phyloP scores from a whole-genome alignment of 1,284 basidiomycete genomes.

The Cystobasidium pallidum region DNA sequence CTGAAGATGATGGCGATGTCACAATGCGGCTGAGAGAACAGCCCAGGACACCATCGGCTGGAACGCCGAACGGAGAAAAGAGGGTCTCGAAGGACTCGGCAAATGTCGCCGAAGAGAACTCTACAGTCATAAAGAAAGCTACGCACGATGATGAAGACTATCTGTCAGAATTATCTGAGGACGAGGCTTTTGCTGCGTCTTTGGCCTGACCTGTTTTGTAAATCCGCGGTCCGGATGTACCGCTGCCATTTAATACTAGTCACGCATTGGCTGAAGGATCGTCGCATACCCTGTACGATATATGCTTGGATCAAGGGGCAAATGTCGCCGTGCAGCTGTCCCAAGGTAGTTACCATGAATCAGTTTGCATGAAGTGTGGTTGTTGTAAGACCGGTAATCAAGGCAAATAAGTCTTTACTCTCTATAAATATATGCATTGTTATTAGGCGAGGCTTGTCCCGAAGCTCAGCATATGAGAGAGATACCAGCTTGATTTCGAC shows the following conservation, averaged over 20 bases:
- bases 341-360: not conserved
- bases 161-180: conserved; percentile 29
- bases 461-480: too few species aligned
- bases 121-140: not conserved
- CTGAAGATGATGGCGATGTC: conserved; percentile 28
- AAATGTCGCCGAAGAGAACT: not conserved
- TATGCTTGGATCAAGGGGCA: too few species aligned
- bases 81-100: not conserved
- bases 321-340: too few species aligned
- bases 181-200: conserved; percentile 38
- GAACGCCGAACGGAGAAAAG: not conserved
- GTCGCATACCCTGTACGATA: too few species aligned
- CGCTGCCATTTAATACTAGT: too few species aligned
- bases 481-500: too few species aligned
- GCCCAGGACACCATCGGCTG: not conserved
- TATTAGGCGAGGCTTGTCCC: too few species aligned
- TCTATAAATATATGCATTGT: too few species aligned
- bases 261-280: too few species aligned
- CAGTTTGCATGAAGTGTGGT: conserved; percentile 2
- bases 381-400: not conserved
- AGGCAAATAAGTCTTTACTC: not conserved
- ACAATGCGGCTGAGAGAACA: conserved; percentile 20
- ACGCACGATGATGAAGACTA: conserved; percentile 23
- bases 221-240: too few species aligned
- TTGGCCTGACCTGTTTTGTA: conserved; percentile 9